Base-by-base conservation (phyloP, 2,329 filamentous ascomycete species). In the Trichoderma lentiforme region DNA sequence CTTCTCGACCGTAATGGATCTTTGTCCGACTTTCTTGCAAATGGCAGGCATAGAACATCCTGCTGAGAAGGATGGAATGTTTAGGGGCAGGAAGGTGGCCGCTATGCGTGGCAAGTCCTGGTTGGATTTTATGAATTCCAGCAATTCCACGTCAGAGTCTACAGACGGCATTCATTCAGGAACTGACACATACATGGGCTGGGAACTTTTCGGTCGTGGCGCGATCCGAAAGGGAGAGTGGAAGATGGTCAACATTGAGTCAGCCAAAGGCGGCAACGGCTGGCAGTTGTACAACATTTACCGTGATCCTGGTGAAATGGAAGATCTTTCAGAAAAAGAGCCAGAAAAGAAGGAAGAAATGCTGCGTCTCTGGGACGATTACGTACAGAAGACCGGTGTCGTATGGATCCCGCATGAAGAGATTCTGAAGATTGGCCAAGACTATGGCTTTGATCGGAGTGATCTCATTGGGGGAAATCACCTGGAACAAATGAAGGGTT, bases 211-310 rank as follows among this genome's bases (percentile, higher is more conserved):
- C 60, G 60, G 60, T 32, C 60, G 30, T 28, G 24, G 21, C 3
- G 60, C 60, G 7, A 43, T 62, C 24, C 24, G 60, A 26, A 62
- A 32, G 60, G 60, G 60, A 24, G 21, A 32, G 24, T 62, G 60
- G 60, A 62, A 62, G n/a, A 14, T 32, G n/a, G 60, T 62, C 26
- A 24, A 32, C n/a, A 43, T 62, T 62, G 24, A 21, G 30, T 26
- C 80, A 28, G 24, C 53, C 14, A 24, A 28, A 57, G 53, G 53
- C 6, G 26, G 26, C 12, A 28, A 57, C 24, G 26, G 26, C 26
- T 81, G 79, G 81, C 75, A 81, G 73, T 73, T 82, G 57, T 82
- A 77, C 71, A 77, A 81, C 72, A 60, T 81, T 6, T 60, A 73
- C 14, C 70, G 73, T 18, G 80, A 81, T 65, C 78, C 76, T 6